A percentile compares a stretch with the other conserved stretches of the same genome.
Evolutionary conservation across 345 rosid genomes (phyloP).

Genomic region (Euphorbia pulcherrima): DNA sequence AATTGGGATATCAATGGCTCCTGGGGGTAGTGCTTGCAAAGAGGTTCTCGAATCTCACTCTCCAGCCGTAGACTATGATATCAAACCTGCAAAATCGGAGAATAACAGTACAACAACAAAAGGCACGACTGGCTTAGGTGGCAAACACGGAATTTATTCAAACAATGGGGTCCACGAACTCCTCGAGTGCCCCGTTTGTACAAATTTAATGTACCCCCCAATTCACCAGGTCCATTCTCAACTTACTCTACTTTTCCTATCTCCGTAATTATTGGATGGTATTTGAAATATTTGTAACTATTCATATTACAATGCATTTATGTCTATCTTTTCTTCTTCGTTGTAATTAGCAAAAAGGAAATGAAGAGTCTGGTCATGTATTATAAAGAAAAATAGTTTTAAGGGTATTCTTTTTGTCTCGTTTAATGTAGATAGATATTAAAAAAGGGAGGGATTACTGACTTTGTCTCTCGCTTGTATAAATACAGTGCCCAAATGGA

Average conservation of each 20-base stretch:
- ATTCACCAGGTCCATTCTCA: slow-evolving; percentile 28
- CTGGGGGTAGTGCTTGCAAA: slow-evolving; percentile 42
- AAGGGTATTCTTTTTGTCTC: too few species aligned
- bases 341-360: too few species aligned
- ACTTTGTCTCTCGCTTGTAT: slow-evolving; percentile 5
- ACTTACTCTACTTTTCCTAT: background rate
- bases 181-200: slow-evolving; percentile 33
- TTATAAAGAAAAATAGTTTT: too few species aligned
- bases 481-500: slow-evolving; percentile 58
- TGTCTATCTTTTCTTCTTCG: too few species aligned
- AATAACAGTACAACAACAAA: slow-evolving; percentile 20
- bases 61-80: slow-evolving; percentile 19
- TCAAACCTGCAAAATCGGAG: slow-evolving; percentile 25
- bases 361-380: too few species aligned
- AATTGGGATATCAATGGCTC: slow-evolving; percentile 39
- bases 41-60: slow-evolving; percentile 38
- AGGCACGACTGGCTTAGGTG: slow-evolving; percentile 25
- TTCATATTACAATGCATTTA: too few species aligned
- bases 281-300: too few species aligned
- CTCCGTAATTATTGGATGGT: background rate
- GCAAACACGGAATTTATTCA: slow-evolving; percentile 35
- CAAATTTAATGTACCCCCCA: slow-evolving; percentile 35
- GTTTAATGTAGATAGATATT: too few species aligned
- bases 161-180: slow-evolving; percentile 37
- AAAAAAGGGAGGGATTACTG: too few species aligned